Percentiles rank a stretch among this genome's conserved stretches.
Conservation (phyloP, 768 basidiomycete genomes). For the Panellus pusillus region DNA sequence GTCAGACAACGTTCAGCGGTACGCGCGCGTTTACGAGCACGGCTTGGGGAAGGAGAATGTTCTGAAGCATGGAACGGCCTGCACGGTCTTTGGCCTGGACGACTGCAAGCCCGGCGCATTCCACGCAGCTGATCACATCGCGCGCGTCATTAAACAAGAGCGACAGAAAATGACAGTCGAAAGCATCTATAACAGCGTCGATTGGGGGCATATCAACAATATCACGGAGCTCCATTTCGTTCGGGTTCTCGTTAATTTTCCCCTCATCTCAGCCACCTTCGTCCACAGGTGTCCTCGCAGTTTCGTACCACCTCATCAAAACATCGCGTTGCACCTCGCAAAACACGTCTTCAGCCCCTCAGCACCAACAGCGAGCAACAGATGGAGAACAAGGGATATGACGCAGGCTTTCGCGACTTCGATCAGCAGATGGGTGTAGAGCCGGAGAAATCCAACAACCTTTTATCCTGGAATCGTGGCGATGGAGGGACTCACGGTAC, state of each 20-base stretch:
- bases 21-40: neutral
- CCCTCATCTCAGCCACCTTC: neutral
- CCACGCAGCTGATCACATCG: neutral
- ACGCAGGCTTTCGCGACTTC: neutral
- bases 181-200: neutral
- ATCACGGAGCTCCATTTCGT: neutral
- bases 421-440: neutral
- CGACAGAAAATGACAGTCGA: neutral
- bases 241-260: neutral
- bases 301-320: neutral
- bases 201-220: neutral
- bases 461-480: no score
- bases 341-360: neutral
- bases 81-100: neutral
- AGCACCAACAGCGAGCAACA: neutral
- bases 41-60: neutral
- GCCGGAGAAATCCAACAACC: no score
- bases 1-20: neutral
- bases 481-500: neutral
- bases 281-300: neutral
- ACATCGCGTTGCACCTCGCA: neutral
- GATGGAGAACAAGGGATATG: no score
- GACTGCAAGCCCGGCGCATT: no score
- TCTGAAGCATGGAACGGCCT: neutral
- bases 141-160: neutral